Conservation (phyloP, 352 stramenopile species). For the Phytophthora uliginosa region DNA sequence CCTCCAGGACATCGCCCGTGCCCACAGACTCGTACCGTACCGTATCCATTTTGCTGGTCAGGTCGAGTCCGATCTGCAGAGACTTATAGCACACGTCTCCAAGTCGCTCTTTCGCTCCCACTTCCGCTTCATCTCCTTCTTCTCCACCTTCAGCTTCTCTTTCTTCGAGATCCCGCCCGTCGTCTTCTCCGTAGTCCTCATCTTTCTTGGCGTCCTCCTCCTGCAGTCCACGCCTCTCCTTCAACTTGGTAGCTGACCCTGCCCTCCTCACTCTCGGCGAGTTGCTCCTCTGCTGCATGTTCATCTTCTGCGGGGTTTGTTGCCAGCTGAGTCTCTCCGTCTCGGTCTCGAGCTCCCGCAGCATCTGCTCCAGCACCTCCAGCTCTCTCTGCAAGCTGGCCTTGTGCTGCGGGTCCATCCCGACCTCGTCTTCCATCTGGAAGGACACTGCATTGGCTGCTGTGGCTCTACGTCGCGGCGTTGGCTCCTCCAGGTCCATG, state of each 20-base stretch:
- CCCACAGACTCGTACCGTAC: constrained; percentile 16
- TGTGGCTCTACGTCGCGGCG: constrained; percentile 5
- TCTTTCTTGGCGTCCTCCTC: background rate
- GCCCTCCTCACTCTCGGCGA: constrained; percentile 5
- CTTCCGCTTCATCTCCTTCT: constrained; percentile 3
- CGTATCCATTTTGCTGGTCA: constrained; percentile 45
- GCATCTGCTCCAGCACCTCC: constrained; percentile 51
- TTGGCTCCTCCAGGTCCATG: constrained; percentile 31
- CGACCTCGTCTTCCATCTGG: constrained; percentile 29
- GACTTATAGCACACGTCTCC: constrained; percentile 57
- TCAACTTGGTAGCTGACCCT: background rate
- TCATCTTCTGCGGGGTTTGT: constrained; percentile 26
- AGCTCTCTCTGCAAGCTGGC: constrained; percentile 47
- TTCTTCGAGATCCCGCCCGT: constrained; percentile 1
- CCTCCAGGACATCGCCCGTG: background rate
- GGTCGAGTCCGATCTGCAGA: constrained; percentile 38
- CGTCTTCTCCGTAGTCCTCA: background rate
- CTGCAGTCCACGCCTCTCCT: constrained; percentile 8
- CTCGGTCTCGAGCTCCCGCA: constrained; percentile 49
- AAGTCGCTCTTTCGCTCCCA: constrained; percentile 25
- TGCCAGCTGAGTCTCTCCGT: constrained; percentile 34
- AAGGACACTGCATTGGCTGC: constrained; percentile 36
- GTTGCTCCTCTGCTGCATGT: constrained; percentile 19
- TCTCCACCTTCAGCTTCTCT: background rate
- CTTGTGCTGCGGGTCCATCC: constrained; percentile 26